These are phyloP conservation scores for Kwoniella newhampshirensis DNA, from an alignment of 768 basidiomycete species.

Conservation along the genomic window DNA sequence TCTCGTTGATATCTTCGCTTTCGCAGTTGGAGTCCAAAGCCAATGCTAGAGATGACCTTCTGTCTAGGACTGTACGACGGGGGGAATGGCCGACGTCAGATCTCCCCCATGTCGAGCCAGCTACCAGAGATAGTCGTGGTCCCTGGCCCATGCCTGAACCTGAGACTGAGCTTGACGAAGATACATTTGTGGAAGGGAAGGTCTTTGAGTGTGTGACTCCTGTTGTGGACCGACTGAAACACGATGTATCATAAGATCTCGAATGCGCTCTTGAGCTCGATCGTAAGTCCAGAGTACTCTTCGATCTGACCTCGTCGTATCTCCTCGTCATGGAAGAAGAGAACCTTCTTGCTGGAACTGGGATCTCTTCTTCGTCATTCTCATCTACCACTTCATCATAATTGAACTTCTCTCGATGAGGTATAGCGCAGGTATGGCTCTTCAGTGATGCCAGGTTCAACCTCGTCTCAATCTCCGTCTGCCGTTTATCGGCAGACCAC, in stretches of 20 bases:
- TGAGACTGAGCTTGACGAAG: too few species aligned
- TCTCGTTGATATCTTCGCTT: too few species aligned
- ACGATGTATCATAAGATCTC: too few species aligned
- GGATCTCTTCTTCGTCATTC: background rate
- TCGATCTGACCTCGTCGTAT: background rate
- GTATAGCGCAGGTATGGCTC: background rate
- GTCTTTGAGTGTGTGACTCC: too few species aligned
- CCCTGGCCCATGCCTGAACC: slow-evolving; percentile 7
- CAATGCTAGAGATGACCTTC: background rate
- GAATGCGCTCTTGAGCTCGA: background rate
- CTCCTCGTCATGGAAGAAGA: background rate
- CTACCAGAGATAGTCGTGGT: slow-evolving; percentile 12
- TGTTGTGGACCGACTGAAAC: too few species aligned
- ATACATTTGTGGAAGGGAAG: too few species aligned
- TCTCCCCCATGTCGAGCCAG: slow-evolving; percentile 18
- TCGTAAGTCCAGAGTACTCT: slow-evolving; percentile 9
- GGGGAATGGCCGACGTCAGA: background rate
- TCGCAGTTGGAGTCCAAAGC: too few species aligned
- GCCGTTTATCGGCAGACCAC: slow-evolving; percentile 34
- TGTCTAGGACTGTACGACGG: slow-evolving; percentile 3
- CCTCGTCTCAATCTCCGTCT: too few species aligned
- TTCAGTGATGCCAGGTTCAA: background rate
- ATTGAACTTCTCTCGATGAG: slow-evolving; percentile 8
- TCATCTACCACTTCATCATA: background rate
- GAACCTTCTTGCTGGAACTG: too few species aligned